A percentile compares a stretch with the other conserved stretches of the same genome.
Evolutionary conservation across 106 monocot species (phyloP).

Genomic region (Platanthera zijinensis): DNA sequence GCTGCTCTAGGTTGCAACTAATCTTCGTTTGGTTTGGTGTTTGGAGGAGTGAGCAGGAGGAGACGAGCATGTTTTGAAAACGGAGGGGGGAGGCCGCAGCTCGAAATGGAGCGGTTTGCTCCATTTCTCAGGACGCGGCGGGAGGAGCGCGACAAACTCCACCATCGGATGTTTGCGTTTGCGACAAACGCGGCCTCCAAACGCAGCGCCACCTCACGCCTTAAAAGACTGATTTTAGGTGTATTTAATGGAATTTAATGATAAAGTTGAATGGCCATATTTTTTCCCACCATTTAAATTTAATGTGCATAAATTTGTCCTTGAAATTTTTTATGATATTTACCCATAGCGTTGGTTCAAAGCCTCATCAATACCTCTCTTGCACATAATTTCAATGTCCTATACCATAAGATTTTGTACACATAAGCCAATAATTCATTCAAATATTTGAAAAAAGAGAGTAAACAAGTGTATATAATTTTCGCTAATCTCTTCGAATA

Average conservation of each 20-base stretch:
- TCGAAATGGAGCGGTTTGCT: too few species aligned
- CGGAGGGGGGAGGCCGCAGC: too few species aligned
- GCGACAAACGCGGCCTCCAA: too few species aligned
- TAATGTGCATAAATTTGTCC: not conserved
- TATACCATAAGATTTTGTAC: not conserved
- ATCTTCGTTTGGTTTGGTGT: too few species aligned
- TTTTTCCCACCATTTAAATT: not conserved
- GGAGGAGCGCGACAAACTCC: too few species aligned
- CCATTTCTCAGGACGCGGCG: too few species aligned
- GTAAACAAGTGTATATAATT: not conserved
- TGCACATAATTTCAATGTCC: not conserved
- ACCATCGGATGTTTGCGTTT: too few species aligned
- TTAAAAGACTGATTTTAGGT: not conserved
- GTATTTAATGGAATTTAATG: not conserved
- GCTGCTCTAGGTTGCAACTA: too few species aligned
- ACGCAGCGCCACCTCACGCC: too few species aligned
- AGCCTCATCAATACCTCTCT: not conserved
- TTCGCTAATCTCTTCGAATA: too few species aligned
- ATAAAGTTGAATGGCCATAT: not conserved
- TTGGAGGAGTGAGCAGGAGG: too few species aligned
- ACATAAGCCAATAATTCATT: not conserved
- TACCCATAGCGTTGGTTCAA: not conserved
- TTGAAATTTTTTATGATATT: not conserved
- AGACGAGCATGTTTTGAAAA: too few species aligned
- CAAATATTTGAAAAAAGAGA: not conserved